Evolutionary conservation across 2,329 filamentous ascomycete species (phyloP).

Genomic region (Penicillium sp.): DNA sequence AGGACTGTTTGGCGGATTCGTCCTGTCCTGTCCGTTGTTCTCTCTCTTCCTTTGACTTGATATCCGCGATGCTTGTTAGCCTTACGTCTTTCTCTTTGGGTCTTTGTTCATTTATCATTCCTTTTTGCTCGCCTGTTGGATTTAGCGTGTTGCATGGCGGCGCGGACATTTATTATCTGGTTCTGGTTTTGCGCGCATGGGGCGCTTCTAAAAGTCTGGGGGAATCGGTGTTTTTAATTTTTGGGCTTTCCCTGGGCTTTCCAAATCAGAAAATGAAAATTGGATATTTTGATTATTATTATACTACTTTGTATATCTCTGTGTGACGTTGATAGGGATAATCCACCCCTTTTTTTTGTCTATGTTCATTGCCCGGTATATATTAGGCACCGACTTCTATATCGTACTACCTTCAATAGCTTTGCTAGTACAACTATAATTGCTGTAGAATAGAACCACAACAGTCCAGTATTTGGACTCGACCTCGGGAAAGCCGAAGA

Average conservation of each 20-base stretch:
- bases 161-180: slow-evolving; percentile 5
- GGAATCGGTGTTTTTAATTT: background rate
- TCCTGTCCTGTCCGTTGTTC: background rate
- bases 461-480: background rate
- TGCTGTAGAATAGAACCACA: background rate
- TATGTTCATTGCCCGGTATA: background rate
- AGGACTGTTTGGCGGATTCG: background rate
- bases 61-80: background rate
- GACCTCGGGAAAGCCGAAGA: background rate
- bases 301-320: background rate
- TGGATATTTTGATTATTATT: background rate
- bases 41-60: background rate
- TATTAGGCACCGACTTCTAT: background rate
- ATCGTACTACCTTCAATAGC: background rate
- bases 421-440: too few species aligned
- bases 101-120: background rate
- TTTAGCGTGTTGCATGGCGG: slow-evolving; percentile 17
- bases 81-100: background rate
- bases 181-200: background rate
- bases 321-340: background rate
- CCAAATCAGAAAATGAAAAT: slow-evolving; percentile 1
- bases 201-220: slow-evolving; percentile 7
- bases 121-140: background rate
- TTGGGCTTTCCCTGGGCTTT: slow-evolving; percentile 4
- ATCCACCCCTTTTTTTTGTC: background rate